These are phyloP conservation scores for Penicillium manginii DNA, from an alignment of 495 filamentous ascomycete species.

Conservation along the genomic window DNA sequence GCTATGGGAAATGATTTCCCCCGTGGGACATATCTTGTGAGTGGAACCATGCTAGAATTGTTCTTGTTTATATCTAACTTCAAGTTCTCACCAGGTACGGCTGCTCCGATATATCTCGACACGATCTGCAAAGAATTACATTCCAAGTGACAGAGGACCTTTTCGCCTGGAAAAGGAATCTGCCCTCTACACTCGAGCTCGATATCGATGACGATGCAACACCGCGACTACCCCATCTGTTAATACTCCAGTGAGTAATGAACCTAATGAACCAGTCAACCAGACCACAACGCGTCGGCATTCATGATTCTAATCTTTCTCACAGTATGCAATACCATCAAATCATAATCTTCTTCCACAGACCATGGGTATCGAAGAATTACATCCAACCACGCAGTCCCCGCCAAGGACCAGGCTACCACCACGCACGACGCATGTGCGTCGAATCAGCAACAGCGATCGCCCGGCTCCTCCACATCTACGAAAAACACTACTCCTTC, in stretches of 20 bases:
- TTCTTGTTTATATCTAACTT: conserved; percentile 17
- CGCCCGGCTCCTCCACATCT: conserved; percentile 49
- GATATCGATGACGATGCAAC: conserved; percentile 41
- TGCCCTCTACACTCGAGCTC: conserved; percentile 47
- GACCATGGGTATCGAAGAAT: conserved; percentile 55
- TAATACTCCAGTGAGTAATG: conserved; percentile 52
- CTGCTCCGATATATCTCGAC: conserved; percentile 47
- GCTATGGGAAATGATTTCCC: conserved; percentile 54
- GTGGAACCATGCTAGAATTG: conserved; percentile 6
- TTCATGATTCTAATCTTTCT: background rate
- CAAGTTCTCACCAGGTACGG: conserved; percentile 40
- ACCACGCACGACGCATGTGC: conserved; percentile 30
- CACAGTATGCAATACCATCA: conserved; percentile 60
- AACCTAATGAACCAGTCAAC: no score
- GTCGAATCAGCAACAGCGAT: conserved; percentile 38
- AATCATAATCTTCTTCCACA: conserved; percentile 54
- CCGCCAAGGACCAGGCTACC: conserved; percentile 21
- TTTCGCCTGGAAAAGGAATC: conserved; percentile 51
- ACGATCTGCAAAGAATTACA: conserved; percentile 49
- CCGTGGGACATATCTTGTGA: conserved; percentile 52
- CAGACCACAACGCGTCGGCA: background rate
- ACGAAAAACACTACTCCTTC: conserved; percentile 54
- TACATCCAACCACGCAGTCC: conserved; percentile 48
- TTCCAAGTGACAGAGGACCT: conserved; percentile 48
- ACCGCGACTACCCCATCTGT: conserved; percentile 48